Base-by-base conservation (phyloP, 108 stramenopile species). In the Cyclotella sp. region DNA sequence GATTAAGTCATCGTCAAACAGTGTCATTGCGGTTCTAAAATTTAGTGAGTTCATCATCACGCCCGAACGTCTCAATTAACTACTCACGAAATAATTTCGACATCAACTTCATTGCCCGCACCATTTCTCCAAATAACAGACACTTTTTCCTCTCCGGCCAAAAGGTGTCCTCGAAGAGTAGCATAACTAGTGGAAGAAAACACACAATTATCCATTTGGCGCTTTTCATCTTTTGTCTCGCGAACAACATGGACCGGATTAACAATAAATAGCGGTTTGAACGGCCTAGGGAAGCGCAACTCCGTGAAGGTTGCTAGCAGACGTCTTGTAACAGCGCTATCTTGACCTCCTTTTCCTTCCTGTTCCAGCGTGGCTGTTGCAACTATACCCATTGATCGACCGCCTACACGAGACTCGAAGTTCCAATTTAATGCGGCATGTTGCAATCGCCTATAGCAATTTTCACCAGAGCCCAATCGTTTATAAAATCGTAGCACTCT, bases 71-170 rank as follows among this genome's bases (percentile, higher is more conserved):
- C 3, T 3, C 19, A 24, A 12, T 12, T 55, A 24, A 24, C 5
- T 62, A 58, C 60, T 62, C 60, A 62, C 60, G 72, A 79, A 14
- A 68, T 18, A 61, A 79, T 79, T 47, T 79, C 78, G 28, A 79
- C 67, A 40, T 59, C 71, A 58, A 79, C 78, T 30, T 47, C 67
- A 63, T 68, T 65, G 15, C 42, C 57, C 16, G 10, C 40, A 62
- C 54, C 57, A 29, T 53, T 60, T 45, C 72, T 68, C 66, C 65
- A 60, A 47, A 68, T 67, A 19, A 73, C 72, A 24, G 78, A 54
- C 10, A 79, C 78, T 72, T 72, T 46, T 51, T 79, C 78, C 46
- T 79, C 78, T 19, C 78, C 78, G 43, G 78, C 59, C 66, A 79
- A 42, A 28, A 79, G 61, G 60, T 79, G 78, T 49, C 72, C 78